Evolutionary conservation across 129 eudicot species (phyloP).

Genomic region (Deinandra increscens): DNA sequence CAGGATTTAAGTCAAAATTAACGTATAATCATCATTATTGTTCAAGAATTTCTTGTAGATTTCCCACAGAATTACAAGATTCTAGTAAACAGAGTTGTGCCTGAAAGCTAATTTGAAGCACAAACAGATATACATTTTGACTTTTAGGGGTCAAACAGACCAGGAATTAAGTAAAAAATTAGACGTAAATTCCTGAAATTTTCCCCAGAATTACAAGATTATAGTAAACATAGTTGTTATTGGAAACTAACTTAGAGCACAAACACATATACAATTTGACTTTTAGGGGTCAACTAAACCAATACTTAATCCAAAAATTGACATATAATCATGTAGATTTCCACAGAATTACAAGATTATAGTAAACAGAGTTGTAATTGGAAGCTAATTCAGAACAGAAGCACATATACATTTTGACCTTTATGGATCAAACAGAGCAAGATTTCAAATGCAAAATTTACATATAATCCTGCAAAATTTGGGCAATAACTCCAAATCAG

Average conservation of each 20-base stretch:
- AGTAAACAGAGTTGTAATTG: not conserved
- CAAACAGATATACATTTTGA: too few relatives aligned
- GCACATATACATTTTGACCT: slow-evolving; percentile 17
- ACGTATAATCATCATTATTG: not conserved
- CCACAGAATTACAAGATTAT: not conserved
- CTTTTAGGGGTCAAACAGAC: too few relatives aligned
- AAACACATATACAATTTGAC: too few relatives aligned
- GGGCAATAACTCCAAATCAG: not conserved
- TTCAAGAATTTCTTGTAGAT: not conserved
- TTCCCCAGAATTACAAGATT: too few relatives aligned
- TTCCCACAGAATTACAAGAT: too few relatives aligned
- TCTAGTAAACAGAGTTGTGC: not conserved
- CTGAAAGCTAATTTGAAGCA: too few relatives aligned
- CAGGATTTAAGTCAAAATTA: too few relatives aligned
- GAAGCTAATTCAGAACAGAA: slow-evolving; percentile 1
- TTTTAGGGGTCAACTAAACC: too few relatives aligned
- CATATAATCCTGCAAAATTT: not conserved
- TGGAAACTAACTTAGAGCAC: too few relatives aligned
- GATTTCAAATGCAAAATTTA: slow-evolving; percentile 13
- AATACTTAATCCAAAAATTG: too few relatives aligned
- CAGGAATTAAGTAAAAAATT: too few relatives aligned
- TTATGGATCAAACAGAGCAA: slow-evolving; percentile 8
- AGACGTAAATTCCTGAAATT: too few relatives aligned
- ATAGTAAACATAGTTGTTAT: not conserved
- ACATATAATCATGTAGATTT: not conserved